Evolutionary conservation across 2,329 filamentous ascomycete species (phyloP).

Genomic region (Coniochaeta hoffmannii): DNA sequence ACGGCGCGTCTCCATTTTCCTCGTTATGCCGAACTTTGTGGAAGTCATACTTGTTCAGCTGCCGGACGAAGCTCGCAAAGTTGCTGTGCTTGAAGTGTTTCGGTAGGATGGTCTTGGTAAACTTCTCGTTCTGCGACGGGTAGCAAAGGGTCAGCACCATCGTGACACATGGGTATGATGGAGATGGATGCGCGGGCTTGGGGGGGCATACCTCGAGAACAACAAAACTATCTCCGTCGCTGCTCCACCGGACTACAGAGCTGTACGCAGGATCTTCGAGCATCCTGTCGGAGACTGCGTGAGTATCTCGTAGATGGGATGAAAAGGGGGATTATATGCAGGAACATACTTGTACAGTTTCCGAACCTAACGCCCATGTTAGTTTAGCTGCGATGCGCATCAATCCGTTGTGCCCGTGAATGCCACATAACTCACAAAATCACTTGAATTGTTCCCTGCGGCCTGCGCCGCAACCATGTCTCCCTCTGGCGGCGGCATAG

Average conservation of each 20-base stretch:
- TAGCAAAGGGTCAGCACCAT: not conserved
- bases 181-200: slow-evolving; percentile 11
- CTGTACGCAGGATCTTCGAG: slow-evolving; percentile 90
- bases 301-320: slow-evolving; percentile 8
- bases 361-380: slow-evolving; percentile 60
- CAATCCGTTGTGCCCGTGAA: not conserved
- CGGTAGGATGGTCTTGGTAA: slow-evolving; percentile 92
- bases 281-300: slow-evolving; percentile 58
- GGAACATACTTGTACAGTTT: slow-evolving; percentile 84
- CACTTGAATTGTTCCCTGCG: slow-evolving; percentile 74
- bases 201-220: slow-evolving; percentile 72
- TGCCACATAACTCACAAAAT: slow-evolving; percentile 68
- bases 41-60: slow-evolving; percentile 96
- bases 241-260: slow-evolving; percentile 90
- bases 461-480: slow-evolving; percentile 21
- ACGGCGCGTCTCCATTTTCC: slow-evolving; percentile 73
- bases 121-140: slow-evolving; percentile 76
- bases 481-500: not conserved
- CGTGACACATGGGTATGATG: not conserved
- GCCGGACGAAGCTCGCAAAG: slow-evolving; percentile 92
- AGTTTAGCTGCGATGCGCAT: slow-evolving; percentile 1
- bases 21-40: slow-evolving; percentile 95
- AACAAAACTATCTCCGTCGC: slow-evolving; percentile 91
- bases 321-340: slow-evolving; percentile 7
- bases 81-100: slow-evolving; percentile 99